These are phyloP conservation scores for Trichoderma brevicompactum DNA, from an alignment of 2,329 filamentous ascomycete genomes.

Conservation along the genomic window DNA sequence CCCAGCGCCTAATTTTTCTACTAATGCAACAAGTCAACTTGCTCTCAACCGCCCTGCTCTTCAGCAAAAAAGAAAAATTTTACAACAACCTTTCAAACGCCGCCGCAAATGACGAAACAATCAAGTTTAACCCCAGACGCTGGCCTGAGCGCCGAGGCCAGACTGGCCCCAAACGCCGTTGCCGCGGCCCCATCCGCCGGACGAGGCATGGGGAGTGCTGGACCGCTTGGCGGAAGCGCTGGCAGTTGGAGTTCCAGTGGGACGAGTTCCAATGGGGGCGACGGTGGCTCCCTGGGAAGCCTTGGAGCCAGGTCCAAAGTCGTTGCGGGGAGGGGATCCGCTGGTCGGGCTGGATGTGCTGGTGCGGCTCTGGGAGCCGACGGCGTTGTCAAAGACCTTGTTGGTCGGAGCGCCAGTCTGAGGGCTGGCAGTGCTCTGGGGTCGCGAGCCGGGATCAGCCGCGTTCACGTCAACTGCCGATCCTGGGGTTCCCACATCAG, in stretches of 20 bases:
- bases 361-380: conserved; percentile 68
- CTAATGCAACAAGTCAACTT: conserved; percentile 34
- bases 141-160: conserved; percentile 83
- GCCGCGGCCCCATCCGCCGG: conserved; percentile 78
- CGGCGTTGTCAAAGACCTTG: conserved; percentile 64
- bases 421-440: conserved; percentile 85
- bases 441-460: conserved; percentile 62
- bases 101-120: conserved; percentile 13
- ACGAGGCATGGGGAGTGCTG: conserved; percentile 90
- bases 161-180: conserved; percentile 85
- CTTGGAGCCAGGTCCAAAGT: conserved; percentile 59
- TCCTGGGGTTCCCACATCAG: conserved; percentile 47
- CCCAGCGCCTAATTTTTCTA: conserved; percentile 36
- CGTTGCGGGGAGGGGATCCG: conserved; percentile 72
- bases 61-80: not conserved
- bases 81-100: conserved; percentile 17
- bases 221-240: conserved; percentile 71
- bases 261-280: conserved; percentile 91
- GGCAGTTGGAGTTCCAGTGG: conserved; percentile 60
- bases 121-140: conserved; percentile 79
- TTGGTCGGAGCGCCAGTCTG: conserved; percentile 62
- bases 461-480: conserved; percentile 50
- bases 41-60: conserved; percentile 5
- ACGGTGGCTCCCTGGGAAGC: conserved; percentile 66
- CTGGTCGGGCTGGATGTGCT: conserved; percentile 82